These are phyloP conservation scores for Dispira parvispora DNA, from an alignment of 192 early-diverging fungal genomes.

Conservation along the genomic window DNA sequence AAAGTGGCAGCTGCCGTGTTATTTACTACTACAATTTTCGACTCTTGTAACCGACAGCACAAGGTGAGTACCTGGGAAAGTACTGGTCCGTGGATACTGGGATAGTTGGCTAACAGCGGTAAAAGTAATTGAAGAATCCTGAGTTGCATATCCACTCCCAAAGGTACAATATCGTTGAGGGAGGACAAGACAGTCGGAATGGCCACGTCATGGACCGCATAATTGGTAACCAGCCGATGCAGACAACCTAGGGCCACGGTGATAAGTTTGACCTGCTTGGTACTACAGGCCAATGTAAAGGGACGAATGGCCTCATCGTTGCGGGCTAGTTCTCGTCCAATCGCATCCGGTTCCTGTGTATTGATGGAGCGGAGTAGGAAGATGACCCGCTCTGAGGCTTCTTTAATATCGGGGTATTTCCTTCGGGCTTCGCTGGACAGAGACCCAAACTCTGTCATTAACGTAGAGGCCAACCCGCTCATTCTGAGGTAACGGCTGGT, in stretches of 20 bases:
- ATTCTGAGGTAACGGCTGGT: slow-evolving; percentile 14
- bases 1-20: slow-evolving; percentile 78
- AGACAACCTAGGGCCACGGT: slow-evolving; percentile 70
- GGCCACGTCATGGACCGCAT: slow-evolving; percentile 24
- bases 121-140: slow-evolving; percentile 85
- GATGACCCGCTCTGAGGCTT: slow-evolving; percentile 43
- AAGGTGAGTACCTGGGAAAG: slow-evolving; percentile 72
- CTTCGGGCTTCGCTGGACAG: slow-evolving; percentile 75
- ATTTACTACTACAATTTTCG: slow-evolving; percentile 60
- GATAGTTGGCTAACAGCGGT: slow-evolving; percentile 73
- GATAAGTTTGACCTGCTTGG: slow-evolving; percentile 62
- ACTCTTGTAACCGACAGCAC: slow-evolving; percentile 70
- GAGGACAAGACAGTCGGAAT: slow-evolving; percentile 46
- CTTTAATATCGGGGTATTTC: slow-evolving; percentile 92
- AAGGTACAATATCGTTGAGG: slow-evolving; percentile 46
- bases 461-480: slow-evolving; percentile 43
- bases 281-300: slow-evolving; percentile 73
- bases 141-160: slow-evolving; percentile 74
- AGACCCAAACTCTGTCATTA: slow-evolving; percentile 64
- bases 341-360: slow-evolving; percentile 17
- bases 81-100: slow-evolving; percentile 54
- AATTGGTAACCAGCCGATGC: slow-evolving; percentile 31
- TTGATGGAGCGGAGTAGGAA: slow-evolving; percentile 29
- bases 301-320: slow-evolving; percentile 65
- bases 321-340: slow-evolving; percentile 45